A percentile compares a stretch with the other conserved stretches of the same genome.
Evolutionary conservation across 768 basidiomycete species (phyloP).

Genomic region (Xerocomus spinulosus): DNA sequence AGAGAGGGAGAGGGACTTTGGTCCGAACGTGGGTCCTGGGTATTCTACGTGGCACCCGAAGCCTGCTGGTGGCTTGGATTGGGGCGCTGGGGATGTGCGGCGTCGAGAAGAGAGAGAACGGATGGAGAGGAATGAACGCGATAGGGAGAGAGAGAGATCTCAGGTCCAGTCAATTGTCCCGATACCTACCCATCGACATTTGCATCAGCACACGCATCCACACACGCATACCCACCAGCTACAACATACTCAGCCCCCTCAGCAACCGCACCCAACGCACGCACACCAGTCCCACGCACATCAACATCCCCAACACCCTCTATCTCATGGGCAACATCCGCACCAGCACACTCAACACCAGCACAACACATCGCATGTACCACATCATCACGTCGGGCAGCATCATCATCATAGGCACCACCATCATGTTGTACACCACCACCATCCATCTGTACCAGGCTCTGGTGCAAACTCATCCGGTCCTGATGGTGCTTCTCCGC

Average conservation of each 20-base stretch:
- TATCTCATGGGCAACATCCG: conserved; percentile 27
- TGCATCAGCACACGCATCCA: conserved; percentile 32
- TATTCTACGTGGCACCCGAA: conserved; percentile 33
- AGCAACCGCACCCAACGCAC: conserved; percentile 26
- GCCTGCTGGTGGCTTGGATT: conserved; percentile 26
- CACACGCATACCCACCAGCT: conserved; percentile 35
- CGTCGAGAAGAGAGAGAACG: conserved; percentile 35
- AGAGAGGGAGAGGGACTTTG: conserved; percentile 25
- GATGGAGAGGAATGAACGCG: conserved; percentile 21
- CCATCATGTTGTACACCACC: conserved; percentile 45
- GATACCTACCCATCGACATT: conserved; percentile 27
- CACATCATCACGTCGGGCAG: conserved; percentile 44
- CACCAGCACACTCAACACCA: conserved; percentile 32
- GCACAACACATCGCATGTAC: conserved; percentile 31
- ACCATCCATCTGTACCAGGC: conserved; percentile 38
- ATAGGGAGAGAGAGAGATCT: conserved; percentile 30
- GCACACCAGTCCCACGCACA: conserved; percentile 29
- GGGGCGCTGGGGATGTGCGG: conserved; percentile 31
- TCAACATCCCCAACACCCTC: conserved; percentile 32
- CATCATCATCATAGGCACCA: conserved; percentile 46
- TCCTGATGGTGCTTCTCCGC: conserved; percentile 24
- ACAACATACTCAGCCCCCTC: conserved; percentile 23
- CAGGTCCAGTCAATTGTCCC: conserved; percentile 22
- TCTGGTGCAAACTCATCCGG: conserved; percentile 24
- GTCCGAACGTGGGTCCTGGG: conserved; percentile 19